These are phyloP conservation scores for Dothistroma septosporum DNA, from an alignment of 2,329 filamentous ascomycete genomes.

Conservation along the genomic window DNA sequence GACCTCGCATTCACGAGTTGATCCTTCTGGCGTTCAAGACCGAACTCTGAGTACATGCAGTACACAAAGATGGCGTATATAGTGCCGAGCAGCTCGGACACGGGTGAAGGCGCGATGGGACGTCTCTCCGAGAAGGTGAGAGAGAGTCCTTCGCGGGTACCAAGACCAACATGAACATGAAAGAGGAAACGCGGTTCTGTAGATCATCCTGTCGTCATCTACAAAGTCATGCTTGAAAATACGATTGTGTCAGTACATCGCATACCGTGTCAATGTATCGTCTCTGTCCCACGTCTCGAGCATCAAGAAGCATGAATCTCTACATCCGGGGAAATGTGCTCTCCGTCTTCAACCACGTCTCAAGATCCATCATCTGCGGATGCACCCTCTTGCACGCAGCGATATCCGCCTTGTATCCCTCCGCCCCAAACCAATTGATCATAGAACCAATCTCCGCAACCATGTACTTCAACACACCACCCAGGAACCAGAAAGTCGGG, in stretches of 20 bases:
- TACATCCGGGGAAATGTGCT: constrained; percentile 26
- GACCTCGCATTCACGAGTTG: not conserved
- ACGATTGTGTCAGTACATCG: not conserved
- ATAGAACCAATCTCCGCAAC: constrained; percentile 36
- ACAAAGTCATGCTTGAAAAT: not conserved
- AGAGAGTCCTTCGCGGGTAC: not conserved
- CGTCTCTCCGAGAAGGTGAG: not conserved
- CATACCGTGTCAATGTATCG: no score
- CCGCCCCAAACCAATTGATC: constrained; percentile 47
- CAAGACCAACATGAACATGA: not conserved
- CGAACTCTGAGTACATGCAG: not conserved
- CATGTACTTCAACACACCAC: constrained; percentile 41
- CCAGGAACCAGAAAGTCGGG: constrained; percentile 43
- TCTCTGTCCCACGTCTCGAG: no score
- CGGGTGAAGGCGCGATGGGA: not conserved
- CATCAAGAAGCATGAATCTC: not conserved
- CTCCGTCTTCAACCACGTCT: constrained; percentile 33
- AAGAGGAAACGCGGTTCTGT: no score
- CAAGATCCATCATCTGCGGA: constrained; percentile 39
- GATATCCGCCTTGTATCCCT: constrained; percentile 50
- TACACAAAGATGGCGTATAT: not conserved
- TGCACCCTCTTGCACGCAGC: constrained; percentile 42
- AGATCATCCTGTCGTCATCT: not conserved
- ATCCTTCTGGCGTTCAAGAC: not conserved
- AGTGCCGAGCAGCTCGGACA: not conserved